Evolutionary conservation across 2,329 filamentous ascomycete species (phyloP).

Genomic region (Colletotrichum simmondsii): DNA sequence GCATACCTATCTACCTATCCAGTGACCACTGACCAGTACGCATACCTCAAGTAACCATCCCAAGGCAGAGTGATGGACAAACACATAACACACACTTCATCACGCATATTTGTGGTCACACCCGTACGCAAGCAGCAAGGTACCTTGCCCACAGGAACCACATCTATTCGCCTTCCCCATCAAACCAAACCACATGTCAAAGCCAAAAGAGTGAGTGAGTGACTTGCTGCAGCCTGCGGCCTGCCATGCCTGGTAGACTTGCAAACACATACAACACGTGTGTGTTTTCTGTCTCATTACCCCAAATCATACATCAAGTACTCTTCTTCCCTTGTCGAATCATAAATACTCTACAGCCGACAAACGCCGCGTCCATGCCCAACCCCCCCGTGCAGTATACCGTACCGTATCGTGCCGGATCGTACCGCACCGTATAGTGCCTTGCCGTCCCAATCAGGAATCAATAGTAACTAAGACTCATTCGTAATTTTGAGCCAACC

Average conservation of each 20-base stretch:
- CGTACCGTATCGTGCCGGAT: neutral
- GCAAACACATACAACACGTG: neutral
- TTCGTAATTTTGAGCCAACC: neutral
- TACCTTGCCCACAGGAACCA: neutral
- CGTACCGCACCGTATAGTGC: neutral
- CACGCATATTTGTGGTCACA: neutral
- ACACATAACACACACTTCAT: neutral
- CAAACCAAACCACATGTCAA: neutral
- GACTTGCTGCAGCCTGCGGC: neutral
- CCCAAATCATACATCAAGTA: conserved; percentile 12
- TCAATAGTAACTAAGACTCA: neutral
- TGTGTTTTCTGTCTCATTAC: neutral
- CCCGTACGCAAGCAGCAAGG: neutral
- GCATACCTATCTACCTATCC: neutral
- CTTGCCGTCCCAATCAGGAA: neutral
- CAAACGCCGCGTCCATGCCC: conserved; percentile 25
- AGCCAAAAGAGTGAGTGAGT: neutral
- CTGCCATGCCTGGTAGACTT: neutral
- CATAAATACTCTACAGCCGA: conserved; percentile 13
- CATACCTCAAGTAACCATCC: no score
- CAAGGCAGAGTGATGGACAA: neutral
- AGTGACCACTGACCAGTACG: no score
- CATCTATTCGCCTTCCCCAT: no score
- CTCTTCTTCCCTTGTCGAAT: neutral
- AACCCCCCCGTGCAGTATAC: no score